Base-by-base conservation (phyloP, 129 eudicot genomes). In the Ambrosia trifida region DNA sequence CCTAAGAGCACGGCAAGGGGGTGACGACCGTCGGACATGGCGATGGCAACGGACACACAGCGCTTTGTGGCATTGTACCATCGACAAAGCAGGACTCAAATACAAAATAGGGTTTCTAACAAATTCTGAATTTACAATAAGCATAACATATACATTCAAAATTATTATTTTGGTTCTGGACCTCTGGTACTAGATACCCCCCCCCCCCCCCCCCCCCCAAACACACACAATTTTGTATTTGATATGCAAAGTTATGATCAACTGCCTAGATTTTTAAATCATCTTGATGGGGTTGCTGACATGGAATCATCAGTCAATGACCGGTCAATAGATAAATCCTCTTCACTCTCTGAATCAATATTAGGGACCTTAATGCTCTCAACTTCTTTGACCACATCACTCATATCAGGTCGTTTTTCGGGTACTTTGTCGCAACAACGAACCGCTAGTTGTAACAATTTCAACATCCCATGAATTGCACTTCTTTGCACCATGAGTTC, bases 251-350 rank as follows among this genome's bases (percentile, higher is more conserved):
- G 5, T 7, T 63, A 53, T 76, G 58, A 11, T 38, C 76, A 30
- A 28, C 4, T 11, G 43, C 65, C 20, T 14, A 60, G 9, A 70
- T 58, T 11, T 30, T 31, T 3, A 56, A 12, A 36, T 70, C 72
- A 66, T 31, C 12, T 61, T 40, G 87, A 80, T 5, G 85, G 72
- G 31, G 82, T 77, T 10, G 87, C 75, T 13, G 90, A 84, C 52
- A 82, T 69, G 19, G 96, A 87, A 59, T 90, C 90, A 74, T 90
- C 96, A 0, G 93, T 86, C 17, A 80, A 35, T 7, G 96, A 90
- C n/a, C 60, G 93, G 36, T 89, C 96, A 50, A 63, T 11, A 13
- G 93, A 85, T 30, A 74, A 45, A 52, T 81, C 82, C 2, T 84
- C 90, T 33, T 86, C 96, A 11, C 87, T 84, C 66, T 83, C 90